Evolutionary conservation across 345 rosid species (phyloP).

Genomic region (Gossypium sturtianum): DNA sequence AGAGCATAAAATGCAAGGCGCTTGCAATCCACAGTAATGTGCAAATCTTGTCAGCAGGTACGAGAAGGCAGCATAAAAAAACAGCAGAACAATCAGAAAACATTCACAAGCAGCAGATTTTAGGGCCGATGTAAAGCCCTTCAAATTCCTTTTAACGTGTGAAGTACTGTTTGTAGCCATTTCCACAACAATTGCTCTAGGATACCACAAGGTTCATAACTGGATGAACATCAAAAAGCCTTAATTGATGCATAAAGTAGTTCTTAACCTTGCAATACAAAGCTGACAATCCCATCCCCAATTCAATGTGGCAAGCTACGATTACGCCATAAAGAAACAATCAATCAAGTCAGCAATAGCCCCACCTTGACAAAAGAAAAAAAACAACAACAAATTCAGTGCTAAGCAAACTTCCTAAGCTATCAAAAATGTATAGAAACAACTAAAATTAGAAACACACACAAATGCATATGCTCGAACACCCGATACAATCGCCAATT

Average conservation of each 20-base stretch:
- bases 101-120: conserved; percentile 62
- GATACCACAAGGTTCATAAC: conserved; percentile 15
- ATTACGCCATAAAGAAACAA: conserved; percentile 9
- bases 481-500: not conserved
- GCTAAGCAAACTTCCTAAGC: not conserved
- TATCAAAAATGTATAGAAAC: not conserved
- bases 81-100: conserved; percentile 56
- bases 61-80: conserved; percentile 53
- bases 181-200: conserved; percentile 16
- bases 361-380: not conserved
- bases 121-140: conserved; percentile 30
- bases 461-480: not conserved
- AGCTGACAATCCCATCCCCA: conserved; percentile 22
- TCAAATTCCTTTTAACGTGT: conserved; percentile 20
- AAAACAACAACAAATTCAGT: not conserved
- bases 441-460: not conserved
- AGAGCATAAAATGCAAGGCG: conserved; percentile 72
- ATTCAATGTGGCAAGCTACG: conserved; percentile 10
- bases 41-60: conserved; percentile 60
- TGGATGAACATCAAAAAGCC: conserved; percentile 8
- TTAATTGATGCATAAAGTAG: conserved; percentile 7
- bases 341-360: not conserved
- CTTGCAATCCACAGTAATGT: conserved; percentile 43
- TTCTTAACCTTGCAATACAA: conserved; percentile 18
- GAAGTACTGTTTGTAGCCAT: conserved; percentile 32